Base-by-base conservation (phyloP, 1,139 yeast species). In the Yamadazyma kanchanaburiensis region DNA sequence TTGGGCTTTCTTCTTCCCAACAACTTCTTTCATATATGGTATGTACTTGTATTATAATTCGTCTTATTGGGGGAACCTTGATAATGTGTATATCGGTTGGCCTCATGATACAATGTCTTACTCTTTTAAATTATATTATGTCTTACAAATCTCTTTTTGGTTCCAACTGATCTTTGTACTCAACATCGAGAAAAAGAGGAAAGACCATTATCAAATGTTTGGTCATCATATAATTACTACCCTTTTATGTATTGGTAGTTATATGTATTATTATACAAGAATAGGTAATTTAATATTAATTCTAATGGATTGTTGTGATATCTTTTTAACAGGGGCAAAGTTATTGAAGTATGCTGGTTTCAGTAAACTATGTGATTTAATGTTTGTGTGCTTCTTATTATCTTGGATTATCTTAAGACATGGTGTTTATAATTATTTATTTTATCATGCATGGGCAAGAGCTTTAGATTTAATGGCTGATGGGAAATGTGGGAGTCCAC, bases 171-270 rank as follows among this genome's bases (percentile, higher is more conserved):
- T 86, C 15, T 71, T 83, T 43, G 87, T 82, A 12, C 63, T 88
- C 38, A 77, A 86, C 55, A 60, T 87, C 32, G 96, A 88, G 58
- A 78, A 76, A 39, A 74, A 69, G 40, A 75, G 96, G 45, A 86
- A 86, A 53, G 96, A 88, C 54, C 80, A 85, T 53, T 58, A 60
- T 45, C 95, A 87, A 55, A 88, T 88, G 96, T 77, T 87, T 49
- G 64, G 81, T 29, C 96, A 88, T 53, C 96, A 88, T 57, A 77
- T 88, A 32, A 80, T 88, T 33, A 88, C 96, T 1, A 71, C 80
- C 46, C 46, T 67, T 18, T 67, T 88, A 37, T 70, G 84, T 25
- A 56, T 72, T 13, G 94, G 94, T 2, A 81, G 94, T 2, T 88
- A 87, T 54, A 68, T 69, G 48, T 79, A 75, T 50, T 79, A 83